Conservation (phyloP, 768 basidiomycete genomes). For the Mycena venus region DNA sequence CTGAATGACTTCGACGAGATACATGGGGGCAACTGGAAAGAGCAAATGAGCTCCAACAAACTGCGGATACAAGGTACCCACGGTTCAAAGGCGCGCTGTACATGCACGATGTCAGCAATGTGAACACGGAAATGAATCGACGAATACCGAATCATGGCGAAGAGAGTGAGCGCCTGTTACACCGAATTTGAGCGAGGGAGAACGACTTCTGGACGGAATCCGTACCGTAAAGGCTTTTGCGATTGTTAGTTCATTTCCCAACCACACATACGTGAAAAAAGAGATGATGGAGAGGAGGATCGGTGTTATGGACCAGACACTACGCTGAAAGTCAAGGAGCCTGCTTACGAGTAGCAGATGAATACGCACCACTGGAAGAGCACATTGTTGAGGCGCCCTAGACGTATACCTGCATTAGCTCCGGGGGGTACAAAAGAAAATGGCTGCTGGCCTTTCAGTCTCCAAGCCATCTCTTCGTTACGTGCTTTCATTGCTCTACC, state of each 20-base stretch:
- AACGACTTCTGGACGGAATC: background rate
- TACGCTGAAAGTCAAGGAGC: background rate
- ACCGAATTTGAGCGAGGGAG: background rate
- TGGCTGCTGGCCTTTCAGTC: constrained; percentile 67
- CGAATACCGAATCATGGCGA: constrained; percentile 81
- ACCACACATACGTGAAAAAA: constrained; percentile 79
- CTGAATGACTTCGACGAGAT: constrained; percentile 83
- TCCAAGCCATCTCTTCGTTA: constrained; percentile 25
- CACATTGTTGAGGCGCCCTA: constrained; percentile 80
- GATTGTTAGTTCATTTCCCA: constrained; percentile 81
- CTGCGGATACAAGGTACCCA: background rate
- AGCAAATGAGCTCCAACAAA: background rate
- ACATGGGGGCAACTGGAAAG: constrained; percentile 71
- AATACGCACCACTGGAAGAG: constrained; percentile 62
- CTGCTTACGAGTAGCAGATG: background rate
- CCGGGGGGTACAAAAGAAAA: background rate
- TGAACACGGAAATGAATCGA: background rate
- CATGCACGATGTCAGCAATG: constrained; percentile 18
- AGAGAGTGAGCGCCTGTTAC: constrained; percentile 78
- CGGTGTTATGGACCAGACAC: constrained; percentile 77
- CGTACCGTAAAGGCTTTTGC: constrained; percentile 86
- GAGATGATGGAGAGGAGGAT: constrained; percentile 86
- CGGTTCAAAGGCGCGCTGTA: background rate
- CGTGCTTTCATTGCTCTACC: constrained; percentile 19
- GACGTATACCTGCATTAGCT: background rate